Percentiles rank a stretch among this genome's conserved stretches.
Conservation (phyloP, 495 filamentous ascomycete genomes). For the Aspergillus diversus region DNA sequence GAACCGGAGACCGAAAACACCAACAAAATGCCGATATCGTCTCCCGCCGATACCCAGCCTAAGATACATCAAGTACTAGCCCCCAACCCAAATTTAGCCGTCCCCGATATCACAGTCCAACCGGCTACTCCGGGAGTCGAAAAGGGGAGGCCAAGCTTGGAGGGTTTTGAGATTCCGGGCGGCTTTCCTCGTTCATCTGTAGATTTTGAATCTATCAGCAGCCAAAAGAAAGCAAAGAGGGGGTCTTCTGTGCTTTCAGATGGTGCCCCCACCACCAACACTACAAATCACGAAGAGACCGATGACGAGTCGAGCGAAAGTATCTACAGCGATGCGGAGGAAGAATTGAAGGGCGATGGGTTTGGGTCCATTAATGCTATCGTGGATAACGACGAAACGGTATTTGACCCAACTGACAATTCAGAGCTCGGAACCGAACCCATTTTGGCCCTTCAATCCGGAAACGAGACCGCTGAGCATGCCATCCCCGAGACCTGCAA, state of each 20-base stretch:
- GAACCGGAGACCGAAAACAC: not conserved
- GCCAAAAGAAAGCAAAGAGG: conserved; percentile 16
- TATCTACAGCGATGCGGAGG: conserved; percentile 87
- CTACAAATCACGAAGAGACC: conserved; percentile 34
- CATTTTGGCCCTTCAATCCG: not conserved
- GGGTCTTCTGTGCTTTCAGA: conserved; percentile 2
- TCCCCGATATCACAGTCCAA: conserved; percentile 53
- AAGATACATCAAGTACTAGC: conserved; percentile 6
- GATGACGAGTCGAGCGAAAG: conserved; percentile 63
- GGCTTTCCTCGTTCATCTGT: conserved; percentile 39
- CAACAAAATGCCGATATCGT: conserved; percentile 4
- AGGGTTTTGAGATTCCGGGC: conserved; percentile 40
- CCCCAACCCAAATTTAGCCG: conserved; percentile 20
- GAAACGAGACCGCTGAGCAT: conserved; percentile 14
- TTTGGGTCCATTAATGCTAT: conserved; percentile 87
- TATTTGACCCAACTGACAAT: not conserved
- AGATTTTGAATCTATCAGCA: conserved; percentile 20
- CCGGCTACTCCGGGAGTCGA: conserved; percentile 51
- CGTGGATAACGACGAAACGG: conserved; percentile 57
- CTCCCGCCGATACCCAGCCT: conserved; percentile 6
- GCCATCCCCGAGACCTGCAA: conserved; percentile 25
- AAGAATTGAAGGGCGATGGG: conserved; percentile 75
- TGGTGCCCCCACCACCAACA: conserved; percentile 19
- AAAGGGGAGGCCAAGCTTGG: conserved; percentile 37
- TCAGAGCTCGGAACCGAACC: not conserved